phyloP scores from a whole-genome alignment of 495 filamentous ascomycete genomes.

The Talaromyces proteolyticus region DNA sequence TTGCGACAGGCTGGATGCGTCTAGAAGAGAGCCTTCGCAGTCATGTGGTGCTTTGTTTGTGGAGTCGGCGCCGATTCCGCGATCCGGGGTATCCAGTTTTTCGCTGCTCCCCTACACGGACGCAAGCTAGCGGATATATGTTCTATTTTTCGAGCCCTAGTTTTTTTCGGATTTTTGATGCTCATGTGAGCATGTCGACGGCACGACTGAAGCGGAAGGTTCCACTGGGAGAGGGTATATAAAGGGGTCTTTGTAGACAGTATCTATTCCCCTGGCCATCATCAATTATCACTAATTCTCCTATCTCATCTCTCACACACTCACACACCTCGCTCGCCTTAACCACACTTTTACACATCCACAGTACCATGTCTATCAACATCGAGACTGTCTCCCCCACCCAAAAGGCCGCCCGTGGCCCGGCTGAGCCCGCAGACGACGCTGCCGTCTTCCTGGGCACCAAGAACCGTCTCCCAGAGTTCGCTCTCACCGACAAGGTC shows the following conservation, averaged over 20 bases:
- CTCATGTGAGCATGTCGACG: conserved; percentile 7
- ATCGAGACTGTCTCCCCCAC: conserved; percentile 8
- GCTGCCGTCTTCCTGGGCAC: conserved; percentile 25
- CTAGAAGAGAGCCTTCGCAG: not conserved
- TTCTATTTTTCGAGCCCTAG: not conserved
- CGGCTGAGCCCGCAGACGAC: not conserved
- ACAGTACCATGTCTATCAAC: conserved; percentile 10
- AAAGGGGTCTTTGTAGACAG: conserved; percentile 1
- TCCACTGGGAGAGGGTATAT: conserved; percentile 2
- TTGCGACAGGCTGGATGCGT: not conserved
- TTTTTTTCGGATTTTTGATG: not conserved
- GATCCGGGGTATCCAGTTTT: not conserved
- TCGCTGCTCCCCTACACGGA: not conserved
- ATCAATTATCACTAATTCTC: not conserved
- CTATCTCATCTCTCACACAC: conserved; percentile 1
- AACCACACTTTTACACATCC: not conserved
- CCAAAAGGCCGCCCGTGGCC: conserved; percentile 2
- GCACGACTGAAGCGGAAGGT: not conserved
- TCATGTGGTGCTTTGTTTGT: conserved; percentile 1
- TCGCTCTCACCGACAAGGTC: conserved; percentile 71
- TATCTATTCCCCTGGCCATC: not conserved
- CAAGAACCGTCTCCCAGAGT: conserved; percentile 60
- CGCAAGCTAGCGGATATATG: not conserved
- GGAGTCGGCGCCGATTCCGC: not conserved
- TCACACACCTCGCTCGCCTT: not conserved